A percentile compares a stretch with the other conserved stretches of the same genome.
Evolutionary conservation across 257 asterid genomes (phyloP).

Genomic region (Paulownia fortunei): DNA sequence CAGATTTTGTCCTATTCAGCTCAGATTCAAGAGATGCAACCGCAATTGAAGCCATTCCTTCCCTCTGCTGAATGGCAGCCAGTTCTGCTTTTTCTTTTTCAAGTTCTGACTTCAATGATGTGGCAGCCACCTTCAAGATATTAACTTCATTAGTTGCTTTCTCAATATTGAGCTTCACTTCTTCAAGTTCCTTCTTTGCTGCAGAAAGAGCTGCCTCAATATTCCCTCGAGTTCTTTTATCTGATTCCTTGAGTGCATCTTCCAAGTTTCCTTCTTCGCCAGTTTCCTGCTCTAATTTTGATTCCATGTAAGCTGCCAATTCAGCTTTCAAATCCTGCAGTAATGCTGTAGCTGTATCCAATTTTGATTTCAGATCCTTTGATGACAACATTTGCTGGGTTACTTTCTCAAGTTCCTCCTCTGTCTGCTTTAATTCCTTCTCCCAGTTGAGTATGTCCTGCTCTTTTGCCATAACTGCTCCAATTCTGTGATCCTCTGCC

Average conservation of each 20-base stretch:
- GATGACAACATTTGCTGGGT: slow-evolving; percentile 54
- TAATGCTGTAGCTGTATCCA: slow-evolving; percentile 63
- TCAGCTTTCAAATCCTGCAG: slow-evolving; percentile 71
- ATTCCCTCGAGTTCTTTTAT: slow-evolving; percentile 53
- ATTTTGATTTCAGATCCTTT: slow-evolving; percentile 67
- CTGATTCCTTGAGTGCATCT: slow-evolving; percentile 43
- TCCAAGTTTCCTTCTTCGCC: slow-evolving; percentile 45
- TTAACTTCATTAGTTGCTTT: slow-evolving; percentile 63
- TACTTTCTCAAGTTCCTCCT: slow-evolving; percentile 67
- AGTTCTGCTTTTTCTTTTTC: slow-evolving; percentile 73
- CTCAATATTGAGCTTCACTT: slow-evolving; percentile 70
- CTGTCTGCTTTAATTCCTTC: slow-evolving; percentile 72
- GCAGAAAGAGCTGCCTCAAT: slow-evolving; percentile 57
- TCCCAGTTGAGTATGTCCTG: slow-evolving; percentile 81
- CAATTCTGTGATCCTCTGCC: slow-evolving; percentile 89
- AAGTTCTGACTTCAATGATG: slow-evolving; percentile 63
- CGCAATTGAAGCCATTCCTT: slow-evolving; percentile 84
- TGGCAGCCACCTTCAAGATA: slow-evolving; percentile 73
- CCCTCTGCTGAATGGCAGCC: slow-evolving; percentile 64
- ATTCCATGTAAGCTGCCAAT: slow-evolving; percentile 82
- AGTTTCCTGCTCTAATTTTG: slow-evolving; percentile 44
- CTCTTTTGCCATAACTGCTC: slow-evolving; percentile 80
- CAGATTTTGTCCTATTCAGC: slow-evolving; percentile 62
- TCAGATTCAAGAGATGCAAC: slow-evolving; percentile 87
- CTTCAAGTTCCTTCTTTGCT: slow-evolving; percentile 80